Base-by-base conservation (phyloP, 1,284 basidiomycete species). In the Afroboletus lepidellus region DNA sequence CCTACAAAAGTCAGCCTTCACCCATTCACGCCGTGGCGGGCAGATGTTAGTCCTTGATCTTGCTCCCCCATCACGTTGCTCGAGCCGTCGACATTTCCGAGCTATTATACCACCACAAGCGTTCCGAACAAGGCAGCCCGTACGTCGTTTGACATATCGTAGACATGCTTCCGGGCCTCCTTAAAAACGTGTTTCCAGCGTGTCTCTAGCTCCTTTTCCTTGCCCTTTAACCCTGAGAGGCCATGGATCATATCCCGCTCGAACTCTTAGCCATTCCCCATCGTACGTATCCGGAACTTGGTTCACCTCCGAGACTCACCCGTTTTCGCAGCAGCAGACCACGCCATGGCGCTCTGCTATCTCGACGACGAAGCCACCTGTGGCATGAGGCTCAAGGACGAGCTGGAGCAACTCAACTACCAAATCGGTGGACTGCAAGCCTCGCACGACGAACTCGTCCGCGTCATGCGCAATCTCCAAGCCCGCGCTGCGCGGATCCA, bases 401-500 rank as follows among this genome's bases (percentile, higher is more conserved):
- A 69, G 37, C 46, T 70, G 29, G 65, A 64, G 25, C 58, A 65
- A 41, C 63, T 66, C 39, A 57, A 51, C 18, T 13, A 49, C 54
- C 65, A 60, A 52, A 67, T 66, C 51, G 46, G 29, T 3, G 61
- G 55, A 3, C 66, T 66, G 23, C 66, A 70, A 34, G 54, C 68
- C 29, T 70, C 68, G 4, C 66, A 70, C 47, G 65, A 70, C 25
- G 63, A 70, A 36, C 41, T 69, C 9, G 41, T 57, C 39, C 57
- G 55, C n/a, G 50, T 44, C 32, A 65, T 67, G 52, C 64, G 61
- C 20, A 53, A 46, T 47, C 65, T 67, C 39, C 64, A 66, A 30
- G 62, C 57, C 12, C 66, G 64, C 24, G 67, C 64, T 15, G 67
- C 65, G 24, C 67, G 55, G 44, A 65, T 70, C 20, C 69, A 62